phyloP scores from a whole-genome alignment of 148 eudicot species.

The Fagopyrum homotropicum region DNA sequence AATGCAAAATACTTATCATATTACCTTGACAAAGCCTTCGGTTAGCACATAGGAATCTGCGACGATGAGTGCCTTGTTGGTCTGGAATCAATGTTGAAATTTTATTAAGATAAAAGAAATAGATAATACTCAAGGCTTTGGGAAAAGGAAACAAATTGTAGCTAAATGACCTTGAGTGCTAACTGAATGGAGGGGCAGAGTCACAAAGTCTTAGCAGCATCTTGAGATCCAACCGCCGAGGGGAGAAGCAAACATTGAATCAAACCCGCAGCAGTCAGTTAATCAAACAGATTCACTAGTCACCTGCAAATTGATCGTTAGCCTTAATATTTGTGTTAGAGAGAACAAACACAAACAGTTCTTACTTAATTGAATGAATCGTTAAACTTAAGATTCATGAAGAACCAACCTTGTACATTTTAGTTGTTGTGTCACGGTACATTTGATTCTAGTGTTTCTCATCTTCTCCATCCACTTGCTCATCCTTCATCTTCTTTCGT shows the following conservation, averaged over 20 bases:
- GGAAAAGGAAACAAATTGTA: neutral
- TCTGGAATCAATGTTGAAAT: constrained; percentile 42
- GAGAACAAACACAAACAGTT: too few relatives aligned
- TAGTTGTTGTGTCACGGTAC: too few relatives aligned
- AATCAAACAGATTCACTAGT: too few relatives aligned
- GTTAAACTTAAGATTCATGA: too few relatives aligned
- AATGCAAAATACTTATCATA: constrained; percentile 14
- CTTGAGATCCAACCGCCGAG: constrained; percentile 66
- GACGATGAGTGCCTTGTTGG: constrained; percentile 56
- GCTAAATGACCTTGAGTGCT: constrained; percentile 63
- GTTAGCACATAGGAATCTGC: constrained; percentile 85
- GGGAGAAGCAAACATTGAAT: constrained; percentile 80
- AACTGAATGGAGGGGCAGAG: constrained; percentile 71
- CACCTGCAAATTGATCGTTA: too few relatives aligned
- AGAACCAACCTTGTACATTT: too few relatives aligned
- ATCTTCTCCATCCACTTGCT: too few relatives aligned
- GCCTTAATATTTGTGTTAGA: too few relatives aligned
- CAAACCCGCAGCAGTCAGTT: constrained; percentile 56
- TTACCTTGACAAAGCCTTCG: constrained; percentile 77
- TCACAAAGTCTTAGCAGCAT: constrained; percentile 73
- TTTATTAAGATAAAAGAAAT: constrained; percentile 3
- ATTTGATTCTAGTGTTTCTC: too few relatives aligned
- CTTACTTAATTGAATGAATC: too few relatives aligned
- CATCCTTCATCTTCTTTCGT: too few relatives aligned
- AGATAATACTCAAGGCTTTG: constrained; percentile 3